Percentiles rank a stretch among this genome's conserved stretches.
phyloP scores from a whole-genome alignment of 1,284 basidiomycete species.

The Trametes pubescens region DNA sequence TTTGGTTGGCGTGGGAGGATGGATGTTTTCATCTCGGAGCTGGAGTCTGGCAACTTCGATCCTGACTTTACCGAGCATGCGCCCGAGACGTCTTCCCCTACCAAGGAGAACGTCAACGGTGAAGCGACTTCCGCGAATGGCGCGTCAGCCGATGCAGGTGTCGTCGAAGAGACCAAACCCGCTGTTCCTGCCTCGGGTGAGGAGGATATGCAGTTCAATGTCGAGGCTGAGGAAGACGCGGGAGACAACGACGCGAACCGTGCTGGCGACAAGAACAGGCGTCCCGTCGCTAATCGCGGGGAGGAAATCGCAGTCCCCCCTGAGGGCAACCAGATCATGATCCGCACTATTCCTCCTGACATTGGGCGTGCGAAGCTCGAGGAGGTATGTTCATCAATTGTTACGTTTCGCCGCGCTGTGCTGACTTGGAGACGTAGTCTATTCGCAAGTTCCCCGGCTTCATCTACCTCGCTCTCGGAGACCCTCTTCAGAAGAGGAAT shows the following conservation, averaged over 20 bases:
- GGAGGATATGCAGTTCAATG: conserved; percentile 60
- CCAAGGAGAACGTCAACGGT: conserved; percentile 53
- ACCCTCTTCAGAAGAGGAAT: conserved; percentile 88
- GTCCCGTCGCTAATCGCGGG: conserved; percentile 60
- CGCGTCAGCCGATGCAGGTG: conserved; percentile 43
- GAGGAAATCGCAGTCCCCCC: conserved; percentile 81
- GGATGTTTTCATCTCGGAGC: conserved; percentile 76
- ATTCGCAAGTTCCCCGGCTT: conserved; percentile 74
- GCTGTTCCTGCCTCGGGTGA: conserved; percentile 31
- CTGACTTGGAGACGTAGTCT: conserved; percentile 51
- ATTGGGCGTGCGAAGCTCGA: conserved; percentile 89
- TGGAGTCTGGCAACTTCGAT: conserved; percentile 87
- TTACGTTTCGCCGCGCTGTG: not conserved
- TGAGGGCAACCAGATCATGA: conserved; percentile 90
- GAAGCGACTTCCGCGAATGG: conserved; percentile 39
- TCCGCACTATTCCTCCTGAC: conserved; percentile 91
- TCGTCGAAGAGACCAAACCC: conserved; percentile 53
- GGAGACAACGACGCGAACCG: conserved; percentile 64
- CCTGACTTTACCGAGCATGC: conserved; percentile 70
- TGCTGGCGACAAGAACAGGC: conserved; percentile 63
- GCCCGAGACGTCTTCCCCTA: conserved; percentile 49
- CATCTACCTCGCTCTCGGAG: conserved; percentile 86
- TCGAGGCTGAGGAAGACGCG: conserved; percentile 74
- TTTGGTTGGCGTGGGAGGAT: conserved; percentile 83
- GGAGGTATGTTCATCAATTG: conserved; percentile 61